Conservation (phyloP, 345 rosid genomes). For the Combretum micranthum region DNA sequence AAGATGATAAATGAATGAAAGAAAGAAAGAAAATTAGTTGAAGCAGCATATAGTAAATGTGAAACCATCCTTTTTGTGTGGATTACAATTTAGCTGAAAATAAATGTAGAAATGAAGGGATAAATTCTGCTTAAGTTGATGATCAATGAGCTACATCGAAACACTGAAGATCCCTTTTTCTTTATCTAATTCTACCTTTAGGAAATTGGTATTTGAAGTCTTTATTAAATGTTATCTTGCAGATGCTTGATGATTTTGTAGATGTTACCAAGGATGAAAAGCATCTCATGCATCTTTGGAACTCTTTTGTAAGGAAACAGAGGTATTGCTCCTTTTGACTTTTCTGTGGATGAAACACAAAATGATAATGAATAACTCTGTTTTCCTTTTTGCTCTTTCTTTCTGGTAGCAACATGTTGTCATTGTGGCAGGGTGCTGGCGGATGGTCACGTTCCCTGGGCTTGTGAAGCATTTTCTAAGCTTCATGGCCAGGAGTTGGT, state of each 20-base stretch:
- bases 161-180: background rate
- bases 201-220: constrained; percentile 6
- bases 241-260: constrained; percentile 98
- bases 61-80: too few species aligned
- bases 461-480: constrained; percentile 79
- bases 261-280: constrained; percentile 81
- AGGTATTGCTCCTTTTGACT: constrained; percentile 23
- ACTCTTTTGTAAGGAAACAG: constrained; percentile 82
- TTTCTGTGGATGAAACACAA: too few species aligned
- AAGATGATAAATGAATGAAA: too few species aligned
- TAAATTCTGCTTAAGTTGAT: too few species aligned
- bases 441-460: constrained; percentile 90
- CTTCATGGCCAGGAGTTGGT: constrained; percentile 49
- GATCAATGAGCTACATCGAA: too few species aligned
- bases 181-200: background rate
- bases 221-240: constrained; percentile 21
- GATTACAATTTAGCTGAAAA: too few species aligned
- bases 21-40: background rate
- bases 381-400: constrained; percentile 4
- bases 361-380: background rate
- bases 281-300: constrained; percentile 85
- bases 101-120: too few species aligned
- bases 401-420: background rate
- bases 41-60: background rate
- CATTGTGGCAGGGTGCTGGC: constrained; percentile 55